A percentile compares a stretch with the other conserved stretches of the same genome.
Evolutionary conservation across 306 rosid species (phyloP).

Genomic region (Phaseolus lunatus): DNA sequence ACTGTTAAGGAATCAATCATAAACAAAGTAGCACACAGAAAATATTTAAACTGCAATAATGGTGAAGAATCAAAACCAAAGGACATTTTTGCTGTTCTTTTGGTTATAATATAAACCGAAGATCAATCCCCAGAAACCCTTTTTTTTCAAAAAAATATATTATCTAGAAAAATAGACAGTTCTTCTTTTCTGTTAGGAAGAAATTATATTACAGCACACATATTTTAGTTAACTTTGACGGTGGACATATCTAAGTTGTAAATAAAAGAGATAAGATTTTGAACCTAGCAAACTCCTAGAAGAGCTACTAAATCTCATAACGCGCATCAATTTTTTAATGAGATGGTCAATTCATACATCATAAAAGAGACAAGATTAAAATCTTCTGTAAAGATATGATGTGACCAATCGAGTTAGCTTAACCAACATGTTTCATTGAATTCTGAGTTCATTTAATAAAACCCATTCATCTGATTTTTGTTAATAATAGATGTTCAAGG

Average conservation of each 20-base stretch:
- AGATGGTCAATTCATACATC: conserved; percentile 41
- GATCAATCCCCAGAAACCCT: background rate
- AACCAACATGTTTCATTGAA: conserved; percentile 13
- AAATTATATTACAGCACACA: background rate
- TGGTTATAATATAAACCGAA: background rate
- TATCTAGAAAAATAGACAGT: conserved; percentile 11
- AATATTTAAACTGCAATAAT: background rate
- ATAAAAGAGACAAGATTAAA: conserved; percentile 42
- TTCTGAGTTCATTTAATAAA: conserved; percentile 36
- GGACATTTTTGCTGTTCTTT: background rate
- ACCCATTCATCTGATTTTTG: background rate
- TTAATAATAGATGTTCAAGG: background rate
- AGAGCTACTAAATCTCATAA: background rate
- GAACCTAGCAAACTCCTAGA: conserved; percentile 25
- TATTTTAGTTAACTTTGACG: background rate
- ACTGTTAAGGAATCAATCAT: conserved; percentile 1
- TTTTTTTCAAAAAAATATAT: background rate
- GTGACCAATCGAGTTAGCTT: conserved; percentile 39
- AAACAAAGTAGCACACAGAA: background rate
- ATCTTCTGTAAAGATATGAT: conserved; percentile 47
- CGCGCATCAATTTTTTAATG: conserved; percentile 22
- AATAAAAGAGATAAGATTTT: conserved; percentile 16
- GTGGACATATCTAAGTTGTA: background rate
- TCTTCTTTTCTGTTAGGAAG: conserved; percentile 5
- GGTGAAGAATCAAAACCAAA: background rate